Evolutionary conservation across 2,329 filamentous ascomycete species (phyloP), one percentile per base, ranked within the genome.

Genomic region (Beauveria sp.): DNA sequence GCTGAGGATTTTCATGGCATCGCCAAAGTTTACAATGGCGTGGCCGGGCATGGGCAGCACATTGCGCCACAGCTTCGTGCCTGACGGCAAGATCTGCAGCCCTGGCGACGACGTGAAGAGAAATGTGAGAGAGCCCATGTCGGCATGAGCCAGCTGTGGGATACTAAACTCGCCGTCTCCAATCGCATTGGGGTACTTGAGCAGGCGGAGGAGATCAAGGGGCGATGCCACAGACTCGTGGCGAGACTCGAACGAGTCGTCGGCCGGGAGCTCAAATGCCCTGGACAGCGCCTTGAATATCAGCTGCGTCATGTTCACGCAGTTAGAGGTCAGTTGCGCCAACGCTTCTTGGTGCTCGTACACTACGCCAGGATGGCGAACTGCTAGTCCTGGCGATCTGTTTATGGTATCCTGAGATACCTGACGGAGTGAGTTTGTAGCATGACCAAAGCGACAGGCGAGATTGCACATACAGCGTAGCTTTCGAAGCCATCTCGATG

Each of bases 61-160:
- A 8, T 58, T 24, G 12, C 28, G 55, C 55, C 43, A 49, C 28
- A 14, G n/a, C n/a, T 38, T 3, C 3, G 54, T 38, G n/a, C 20
- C 54, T 1, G 20, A 1, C 1, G 55, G 55, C 1, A 24, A 43
- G 28, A 58, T 58, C 28, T 58, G 43, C 3, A 58, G 28, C 5
- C 55, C 55, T 2, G 43, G 55, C 5, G 43, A 26, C n/a, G 28
- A n/a, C 3, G 55, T 58, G 28, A 58, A 58, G 6, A 58, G 55
- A n/a, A 58, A 58, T 1, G 55, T 58, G 28, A 58, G 55, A 9
- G 55, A 58, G 28, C 55, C 43, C 43, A 58, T 58, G 43, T 58
- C 55, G 43, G 55, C 55, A 43, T 58, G 43, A 2, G 55, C 43
- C n/a, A 58, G 55, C 55, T 58, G 43, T 2, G 43, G 55, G 7